phyloP scores from a whole-genome alignment of 2,329 filamentous ascomycete genomes.

The Calonectria multiphialidica region DNA sequence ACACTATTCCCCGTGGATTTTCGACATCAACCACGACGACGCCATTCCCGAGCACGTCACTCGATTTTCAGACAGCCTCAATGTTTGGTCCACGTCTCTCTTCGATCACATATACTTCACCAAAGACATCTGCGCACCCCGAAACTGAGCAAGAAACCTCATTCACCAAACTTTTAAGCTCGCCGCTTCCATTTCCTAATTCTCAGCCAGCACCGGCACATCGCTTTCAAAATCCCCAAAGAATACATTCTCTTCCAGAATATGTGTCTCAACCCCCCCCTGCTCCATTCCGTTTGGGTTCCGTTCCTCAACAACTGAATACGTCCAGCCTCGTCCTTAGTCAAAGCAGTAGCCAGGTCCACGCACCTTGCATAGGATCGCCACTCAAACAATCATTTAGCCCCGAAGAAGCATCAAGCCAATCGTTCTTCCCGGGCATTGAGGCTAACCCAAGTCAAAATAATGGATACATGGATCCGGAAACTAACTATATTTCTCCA shows the following conservation, averaged over 20 bases:
- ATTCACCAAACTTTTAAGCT: slow-evolving; percentile 32
- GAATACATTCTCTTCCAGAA: slow-evolving; percentile 26
- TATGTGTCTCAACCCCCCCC: not conserved
- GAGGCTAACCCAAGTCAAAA: not conserved
- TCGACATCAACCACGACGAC: not conserved
- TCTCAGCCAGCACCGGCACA: not conserved
- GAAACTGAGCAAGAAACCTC: slow-evolving; percentile 4
- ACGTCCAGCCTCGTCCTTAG: slow-evolving; percentile 39
- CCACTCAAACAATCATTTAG: slow-evolving; percentile 39
- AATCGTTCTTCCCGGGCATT: not conserved
- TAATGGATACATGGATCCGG: no score
- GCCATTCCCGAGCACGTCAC: not conserved
- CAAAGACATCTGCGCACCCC: not conserved
- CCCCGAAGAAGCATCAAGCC: slow-evolving; percentile 1
- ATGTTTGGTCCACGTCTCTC: slow-evolving; percentile 40
- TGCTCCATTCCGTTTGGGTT: not conserved
- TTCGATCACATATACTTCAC: slow-evolving; percentile 34
- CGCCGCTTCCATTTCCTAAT: slow-evolving; percentile 2
- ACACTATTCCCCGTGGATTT: slow-evolving; percentile 24
- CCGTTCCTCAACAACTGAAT: slow-evolving; percentile 31
- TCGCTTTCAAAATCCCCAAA: slow-evolving; percentile 16
- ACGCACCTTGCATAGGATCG: slow-evolving; percentile 44
- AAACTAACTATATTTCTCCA: not conserved
- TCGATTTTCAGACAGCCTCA: slow-evolving; percentile 5
- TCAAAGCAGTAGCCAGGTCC: slow-evolving; percentile 17